Evolutionary conservation across 2,329 filamentous ascomycete genomes (phyloP), one percentile per base, ranked within the genome.

Genomic region (Talaromyces sp.): DNA sequence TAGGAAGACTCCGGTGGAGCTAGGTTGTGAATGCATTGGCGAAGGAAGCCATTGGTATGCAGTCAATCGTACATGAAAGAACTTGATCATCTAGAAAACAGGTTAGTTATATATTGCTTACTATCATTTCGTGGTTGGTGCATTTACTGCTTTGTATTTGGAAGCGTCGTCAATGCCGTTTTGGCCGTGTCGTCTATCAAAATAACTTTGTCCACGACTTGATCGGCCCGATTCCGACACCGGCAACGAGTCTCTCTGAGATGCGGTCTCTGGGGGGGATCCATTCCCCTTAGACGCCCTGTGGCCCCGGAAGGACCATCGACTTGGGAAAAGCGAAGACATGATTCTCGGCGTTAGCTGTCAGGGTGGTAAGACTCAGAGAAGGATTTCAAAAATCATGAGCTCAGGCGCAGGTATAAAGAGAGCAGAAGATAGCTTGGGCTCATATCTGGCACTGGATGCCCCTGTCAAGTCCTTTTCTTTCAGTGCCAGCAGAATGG

Each of bases 1-100:
- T 58, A 80, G 65, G 12, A 80, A 70, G 35, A 80, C 75, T 42
- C 77, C 78, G 28, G 71, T 66, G 9, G 64, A 67, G 42, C 66
- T 64, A 21, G 66, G 58, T 50, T 57, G 60, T 31, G 28, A 14
- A 37, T 55, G 37, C 21, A 37, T 35, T 7, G 59, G 37, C 44
- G 61, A 21, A 62, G 64, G 64, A 58, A 70, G 69, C 69, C 69
- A 70, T 60, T 68, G 66, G 63, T 68, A 69, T 18, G 69, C 67
- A 62, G 66, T 65, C 65, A 70, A 66, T 58, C 69, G 68, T 52
- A 68, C 69, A 64, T 71, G 68, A 58, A 71, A 67, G 57, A 69
- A 71, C 64, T 69, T 70, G 39, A 68, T 67, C 67, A 71, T 71
- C 69, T 71, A 67, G 37, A 61, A 59, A 42, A 50, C 48, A 58